Evolutionary conservation across 169 alveolate genomes (phyloP).

Genomic region (Plasmodium yoelii): DNA sequence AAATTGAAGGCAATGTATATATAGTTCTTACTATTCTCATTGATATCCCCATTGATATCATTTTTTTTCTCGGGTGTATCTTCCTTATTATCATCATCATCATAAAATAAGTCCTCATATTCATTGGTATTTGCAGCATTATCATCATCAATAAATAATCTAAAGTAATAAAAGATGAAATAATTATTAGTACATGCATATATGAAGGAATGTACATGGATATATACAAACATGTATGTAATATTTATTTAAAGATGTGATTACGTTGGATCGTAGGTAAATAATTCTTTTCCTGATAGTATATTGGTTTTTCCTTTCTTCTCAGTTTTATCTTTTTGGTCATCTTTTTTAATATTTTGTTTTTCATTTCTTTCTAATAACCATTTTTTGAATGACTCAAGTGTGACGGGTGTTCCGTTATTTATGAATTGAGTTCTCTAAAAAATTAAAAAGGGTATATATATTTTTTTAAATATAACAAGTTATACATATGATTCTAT

Average conservation of each 20-base stretch:
- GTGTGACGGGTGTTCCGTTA: constrained; percentile 92
- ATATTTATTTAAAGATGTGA: background rate
- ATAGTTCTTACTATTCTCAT: constrained; percentile 76
- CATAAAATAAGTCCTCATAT: constrained; percentile 86
- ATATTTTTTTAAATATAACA: too few relatives aligned
- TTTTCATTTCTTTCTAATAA: constrained; percentile 86
- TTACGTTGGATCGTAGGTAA: constrained; percentile 89
- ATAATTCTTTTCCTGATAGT: constrained; percentile 89
- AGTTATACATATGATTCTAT: too few relatives aligned
- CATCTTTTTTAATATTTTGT: constrained; percentile 87
- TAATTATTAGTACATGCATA: background rate
- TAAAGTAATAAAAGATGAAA: constrained; percentile 27
- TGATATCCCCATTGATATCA: constrained; percentile 69
- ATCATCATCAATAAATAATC: constrained; percentile 90
- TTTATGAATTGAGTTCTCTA: constrained; percentile 39
- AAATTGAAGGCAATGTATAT: background rate
- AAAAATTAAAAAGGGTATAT: background rate
- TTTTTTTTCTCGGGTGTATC: constrained; percentile 72
- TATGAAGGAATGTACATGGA: background rate
- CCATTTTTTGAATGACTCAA: constrained; percentile 92
- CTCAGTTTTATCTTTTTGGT: constrained; percentile 81
- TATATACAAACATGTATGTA: background rate
- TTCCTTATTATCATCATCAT: constrained; percentile 76
- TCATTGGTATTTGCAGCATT: constrained; percentile 88
- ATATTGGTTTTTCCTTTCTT: constrained; percentile 82